These are phyloP conservation scores for Phylloporus scabripes DNA, from an alignment of 768 basidiomycete species.

Conservation along the genomic window DNA sequence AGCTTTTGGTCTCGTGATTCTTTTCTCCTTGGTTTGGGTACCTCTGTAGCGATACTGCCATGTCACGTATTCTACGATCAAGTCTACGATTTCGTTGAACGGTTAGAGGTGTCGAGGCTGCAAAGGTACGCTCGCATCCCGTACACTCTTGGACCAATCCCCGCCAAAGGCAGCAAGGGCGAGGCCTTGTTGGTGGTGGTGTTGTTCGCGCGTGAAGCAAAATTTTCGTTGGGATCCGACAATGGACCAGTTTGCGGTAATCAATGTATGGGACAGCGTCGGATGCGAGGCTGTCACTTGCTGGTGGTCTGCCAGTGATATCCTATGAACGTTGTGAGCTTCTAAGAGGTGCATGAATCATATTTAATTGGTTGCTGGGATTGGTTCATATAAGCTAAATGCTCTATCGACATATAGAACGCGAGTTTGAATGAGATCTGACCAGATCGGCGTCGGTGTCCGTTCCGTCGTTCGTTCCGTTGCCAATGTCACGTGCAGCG, in stretches of 20 bases:
- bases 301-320: no score
- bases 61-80: neutral
- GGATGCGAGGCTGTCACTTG: no score
- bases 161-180: neutral
- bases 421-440: no score
- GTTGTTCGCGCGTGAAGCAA: neutral
- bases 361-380: no score
- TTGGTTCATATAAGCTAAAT: no score
- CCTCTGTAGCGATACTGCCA: neutral
- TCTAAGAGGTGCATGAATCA: no score
- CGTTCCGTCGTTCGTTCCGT: constrained; percentile 19
- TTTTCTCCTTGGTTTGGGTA: neutral
- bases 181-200: neutral
- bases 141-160: neutral
- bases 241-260: neutral
- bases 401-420: no score
- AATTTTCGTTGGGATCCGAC: neutral
- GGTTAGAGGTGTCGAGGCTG: neutral
- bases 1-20: constrained; percentile 38
- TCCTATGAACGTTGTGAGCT: no score
- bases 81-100: neutral
- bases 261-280: no score
- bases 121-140: neutral
- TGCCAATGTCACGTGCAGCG: constrained; percentile 25
- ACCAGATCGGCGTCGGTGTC: constrained; percentile 4